phyloP scores from a whole-genome alignment of 2,329 filamentous ascomycete genomes.

The Chrysoporthe cubensis region DNA sequence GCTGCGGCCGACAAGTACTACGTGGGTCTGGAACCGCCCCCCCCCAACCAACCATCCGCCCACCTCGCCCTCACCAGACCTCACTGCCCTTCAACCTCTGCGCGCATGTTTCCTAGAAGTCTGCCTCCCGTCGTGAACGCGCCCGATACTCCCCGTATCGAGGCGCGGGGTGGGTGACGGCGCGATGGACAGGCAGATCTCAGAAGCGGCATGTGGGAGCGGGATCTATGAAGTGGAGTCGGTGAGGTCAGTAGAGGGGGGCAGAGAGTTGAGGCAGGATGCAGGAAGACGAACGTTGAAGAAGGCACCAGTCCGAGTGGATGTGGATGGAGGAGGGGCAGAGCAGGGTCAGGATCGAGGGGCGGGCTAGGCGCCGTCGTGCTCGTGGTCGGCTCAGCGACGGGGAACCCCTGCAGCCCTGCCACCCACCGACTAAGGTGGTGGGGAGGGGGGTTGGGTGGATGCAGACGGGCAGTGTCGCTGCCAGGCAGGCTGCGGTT shows the following conservation, averaged over 20 bases:
- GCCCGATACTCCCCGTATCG: neutral
- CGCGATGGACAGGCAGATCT: neutral
- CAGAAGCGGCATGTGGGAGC: neutral
- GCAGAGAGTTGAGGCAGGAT: neutral
- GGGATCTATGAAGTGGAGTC: constrained; percentile 11
- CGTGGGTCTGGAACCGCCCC: neutral
- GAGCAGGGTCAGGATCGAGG: neutral
- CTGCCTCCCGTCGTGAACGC: neutral
- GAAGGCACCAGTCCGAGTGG: constrained; percentile 13
- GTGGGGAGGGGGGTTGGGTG: neutral
- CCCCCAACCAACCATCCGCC: neutral
- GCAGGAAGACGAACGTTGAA: neutral
- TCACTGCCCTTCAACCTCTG: neutral
- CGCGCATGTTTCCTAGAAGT: neutral
- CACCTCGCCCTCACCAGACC: neutral
- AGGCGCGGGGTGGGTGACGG: constrained; percentile 1
- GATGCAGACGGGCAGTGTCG: neutral
- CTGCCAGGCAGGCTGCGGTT: too few species aligned
- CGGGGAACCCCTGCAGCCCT: constrained; percentile 16
- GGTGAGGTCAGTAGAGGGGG: constrained; percentile 12
- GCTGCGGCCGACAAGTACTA: constrained; percentile 13
- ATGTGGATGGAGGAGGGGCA: constrained; percentile 1
- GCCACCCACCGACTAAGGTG: constrained; percentile 1
- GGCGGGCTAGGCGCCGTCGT: neutral
- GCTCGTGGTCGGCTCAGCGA: constrained; percentile 14